These are phyloP conservation scores for Leptoxyphium fumago DNA, from an alignment of 2,329 filamentous ascomycete species.

Conservation along the genomic window DNA sequence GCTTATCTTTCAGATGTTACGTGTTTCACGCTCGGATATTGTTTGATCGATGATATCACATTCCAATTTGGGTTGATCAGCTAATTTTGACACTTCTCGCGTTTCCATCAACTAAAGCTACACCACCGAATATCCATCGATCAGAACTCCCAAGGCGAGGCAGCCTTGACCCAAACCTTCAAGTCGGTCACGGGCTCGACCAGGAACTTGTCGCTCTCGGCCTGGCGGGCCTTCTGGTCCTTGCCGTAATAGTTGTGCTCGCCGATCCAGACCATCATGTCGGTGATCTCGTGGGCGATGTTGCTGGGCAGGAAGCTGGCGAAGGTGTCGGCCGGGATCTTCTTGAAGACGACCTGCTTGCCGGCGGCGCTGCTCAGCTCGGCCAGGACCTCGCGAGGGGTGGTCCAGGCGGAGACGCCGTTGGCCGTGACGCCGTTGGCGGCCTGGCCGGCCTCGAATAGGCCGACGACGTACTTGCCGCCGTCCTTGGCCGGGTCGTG, in stretches of 20 bases:
- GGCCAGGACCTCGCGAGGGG: conserved; percentile 13
- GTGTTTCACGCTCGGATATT: too few species aligned
- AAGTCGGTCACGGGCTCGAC: conserved; percentile 3
- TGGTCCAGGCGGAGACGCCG: conserved; percentile 15
- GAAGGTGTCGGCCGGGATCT: conserved; percentile 12
- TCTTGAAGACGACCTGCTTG: conserved; percentile 11
- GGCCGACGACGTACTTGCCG: conserved; percentile 16
- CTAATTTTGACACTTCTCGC: too few species aligned
- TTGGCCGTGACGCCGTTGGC: conserved; percentile 14
- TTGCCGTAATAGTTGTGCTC: conserved; percentile 15
- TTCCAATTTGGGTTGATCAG: too few species aligned
- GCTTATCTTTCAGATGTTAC: too few species aligned
- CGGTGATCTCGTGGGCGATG: conserved; percentile 13
- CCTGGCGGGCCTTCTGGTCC: conserved; percentile 14
- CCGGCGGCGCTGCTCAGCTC: conserved; percentile 10
- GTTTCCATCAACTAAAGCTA: too few species aligned
- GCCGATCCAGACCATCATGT: conserved; percentile 16
- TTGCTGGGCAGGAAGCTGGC: conserved; percentile 11
- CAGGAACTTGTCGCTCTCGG: conserved; percentile 12
- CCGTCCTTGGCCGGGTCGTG: conserved; percentile 13
- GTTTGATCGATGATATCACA: too few species aligned
- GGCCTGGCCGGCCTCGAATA: conserved; percentile 12
- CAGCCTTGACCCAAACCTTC: background rate
- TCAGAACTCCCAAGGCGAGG: background rate
- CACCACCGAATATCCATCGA: too few species aligned